phyloP scores from a whole-genome alignment of 2,329 filamentous ascomycete species.

The Massarina eburnea region DNA sequence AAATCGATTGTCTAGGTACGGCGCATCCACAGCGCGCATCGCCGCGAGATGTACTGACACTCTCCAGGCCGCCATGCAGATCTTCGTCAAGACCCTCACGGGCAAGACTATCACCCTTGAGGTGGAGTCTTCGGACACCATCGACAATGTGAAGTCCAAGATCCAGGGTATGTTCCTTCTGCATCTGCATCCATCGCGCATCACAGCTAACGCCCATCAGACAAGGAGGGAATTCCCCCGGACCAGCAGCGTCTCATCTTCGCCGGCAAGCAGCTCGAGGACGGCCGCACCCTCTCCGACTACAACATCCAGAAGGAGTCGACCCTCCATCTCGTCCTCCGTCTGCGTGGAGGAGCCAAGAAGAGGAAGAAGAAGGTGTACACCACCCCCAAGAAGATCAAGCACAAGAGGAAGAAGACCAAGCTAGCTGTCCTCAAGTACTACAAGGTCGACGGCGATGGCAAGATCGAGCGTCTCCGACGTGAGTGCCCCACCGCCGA shows the following conservation, averaged over 20 bases:
- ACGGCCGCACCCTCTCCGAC: constrained; percentile 97
- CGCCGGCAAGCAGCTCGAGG: constrained; percentile 99
- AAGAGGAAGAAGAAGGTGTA: constrained; percentile 99
- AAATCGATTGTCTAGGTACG: constrained; percentile 59
- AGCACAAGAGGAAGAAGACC: constrained; percentile 99
- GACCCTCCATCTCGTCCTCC: constrained; percentile 95
- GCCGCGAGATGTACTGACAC: constrained; percentile 15
- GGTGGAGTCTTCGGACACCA: constrained; percentile 99
- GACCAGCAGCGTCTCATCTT: constrained; percentile 99
- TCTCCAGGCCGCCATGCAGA: constrained; percentile 47
- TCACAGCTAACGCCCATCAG: constrained; percentile 56
- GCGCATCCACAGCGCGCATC: constrained; percentile 4
- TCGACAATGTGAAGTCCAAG: constrained; percentile 99
- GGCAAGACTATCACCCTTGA: constrained; percentile 99
- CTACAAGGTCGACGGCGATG: constrained; percentile 99
- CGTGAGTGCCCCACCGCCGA: constrained; percentile 83
- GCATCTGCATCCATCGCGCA: background rate
- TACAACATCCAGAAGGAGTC: constrained; percentile 99
- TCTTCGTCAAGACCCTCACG: constrained; percentile 73
- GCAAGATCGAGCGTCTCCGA: constrained; percentile 99
- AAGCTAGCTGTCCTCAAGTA: constrained; percentile 99
- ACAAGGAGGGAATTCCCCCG: constrained; percentile 99
- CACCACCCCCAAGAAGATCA: constrained; percentile 99
- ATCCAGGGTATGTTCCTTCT: constrained; percentile 60
- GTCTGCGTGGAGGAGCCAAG: constrained; percentile 89